Evolutionary conservation across 805 yeast species (phyloP).

Genomic region (Candida quercuum): DNA sequence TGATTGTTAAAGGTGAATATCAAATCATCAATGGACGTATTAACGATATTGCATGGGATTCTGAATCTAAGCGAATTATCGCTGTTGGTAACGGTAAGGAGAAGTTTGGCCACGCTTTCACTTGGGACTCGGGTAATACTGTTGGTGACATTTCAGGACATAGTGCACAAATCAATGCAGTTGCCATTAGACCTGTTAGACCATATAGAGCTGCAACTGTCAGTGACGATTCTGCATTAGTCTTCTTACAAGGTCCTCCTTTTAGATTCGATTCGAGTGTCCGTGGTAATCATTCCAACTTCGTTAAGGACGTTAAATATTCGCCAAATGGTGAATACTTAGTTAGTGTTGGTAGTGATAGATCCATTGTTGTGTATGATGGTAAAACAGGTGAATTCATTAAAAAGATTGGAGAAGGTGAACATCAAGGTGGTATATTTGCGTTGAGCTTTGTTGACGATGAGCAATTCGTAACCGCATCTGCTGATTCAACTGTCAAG

Average conservation of each 20-base stretch:
- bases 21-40: constrained; percentile 77
- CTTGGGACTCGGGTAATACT: constrained; percentile 95
- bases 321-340: constrained; percentile 75
- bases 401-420: constrained; percentile 36
- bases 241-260: constrained; percentile 89
- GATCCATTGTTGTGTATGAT: constrained; percentile 71
- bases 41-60: constrained; percentile 87
- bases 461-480: constrained; percentile 65
- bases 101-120: constrained; percentile 85
- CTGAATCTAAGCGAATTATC: constrained; percentile 76
- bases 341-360: constrained; percentile 82
- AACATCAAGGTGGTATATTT: constrained; percentile 78
- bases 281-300: constrained; percentile 70
- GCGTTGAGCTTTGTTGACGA: constrained; percentile 65
- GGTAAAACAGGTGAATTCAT: constrained; percentile 80
- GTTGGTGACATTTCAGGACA: constrained; percentile 96
- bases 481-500: constrained; percentile 78
- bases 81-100: constrained; percentile 96
- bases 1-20: constrained; percentile 71
- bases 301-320: constrained; percentile 75
- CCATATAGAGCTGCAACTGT: constrained; percentile 94
- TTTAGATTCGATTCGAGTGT: constrained; percentile 76
- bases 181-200: constrained; percentile 71
- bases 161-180: constrained; percentile 76
- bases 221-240: constrained; percentile 81